Evolutionary conservation across 1,284 basidiomycete genomes (phyloP).

Genomic region (Volvariella volvacea): DNA sequence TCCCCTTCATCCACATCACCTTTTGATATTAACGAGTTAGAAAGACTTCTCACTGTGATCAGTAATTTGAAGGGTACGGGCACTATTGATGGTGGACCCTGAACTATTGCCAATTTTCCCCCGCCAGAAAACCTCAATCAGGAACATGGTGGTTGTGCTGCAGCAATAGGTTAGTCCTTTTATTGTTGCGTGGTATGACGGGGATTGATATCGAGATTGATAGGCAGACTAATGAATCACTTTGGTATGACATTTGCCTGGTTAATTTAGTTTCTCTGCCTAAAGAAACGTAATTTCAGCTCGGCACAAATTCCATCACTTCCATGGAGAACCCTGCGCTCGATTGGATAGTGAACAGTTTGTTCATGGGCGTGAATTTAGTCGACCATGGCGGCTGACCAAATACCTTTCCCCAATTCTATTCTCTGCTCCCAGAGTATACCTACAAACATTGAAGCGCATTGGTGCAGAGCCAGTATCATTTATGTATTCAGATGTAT

Average conservation of each 20-base stretch:
- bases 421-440: conserved; percentile 32
- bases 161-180: conserved; percentile 29
- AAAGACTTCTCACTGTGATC: conserved; percentile 25
- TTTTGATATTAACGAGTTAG: conserved; percentile 29
- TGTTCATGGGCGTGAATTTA: conserved; percentile 20
- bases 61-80: conserved; percentile 29
- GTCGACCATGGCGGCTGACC: conserved; percentile 20
- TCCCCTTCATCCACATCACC: conserved; percentile 36
- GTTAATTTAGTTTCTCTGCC: no score
- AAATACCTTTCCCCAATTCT: conserved; percentile 27
- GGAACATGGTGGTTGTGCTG: conserved; percentile 22
- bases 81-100: no score
- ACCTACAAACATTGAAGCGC: conserved; percentile 26
- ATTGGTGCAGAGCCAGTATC: conserved; percentile 34
- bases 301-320: conserved; percentile 41
- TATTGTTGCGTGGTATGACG: no score
- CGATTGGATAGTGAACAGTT: conserved; percentile 41
- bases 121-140: conserved; percentile 16
- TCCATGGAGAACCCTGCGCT: conserved; percentile 44
- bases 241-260: no score
- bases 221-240: no score
- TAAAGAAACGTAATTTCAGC: conserved; percentile 23
- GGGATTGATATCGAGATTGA: no score
- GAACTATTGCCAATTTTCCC: no score
- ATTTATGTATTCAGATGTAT: conserved; percentile 29